Conservation (phyloP, 1,139 yeast species). For the Nakaseomyces bracarensis region DNA sequence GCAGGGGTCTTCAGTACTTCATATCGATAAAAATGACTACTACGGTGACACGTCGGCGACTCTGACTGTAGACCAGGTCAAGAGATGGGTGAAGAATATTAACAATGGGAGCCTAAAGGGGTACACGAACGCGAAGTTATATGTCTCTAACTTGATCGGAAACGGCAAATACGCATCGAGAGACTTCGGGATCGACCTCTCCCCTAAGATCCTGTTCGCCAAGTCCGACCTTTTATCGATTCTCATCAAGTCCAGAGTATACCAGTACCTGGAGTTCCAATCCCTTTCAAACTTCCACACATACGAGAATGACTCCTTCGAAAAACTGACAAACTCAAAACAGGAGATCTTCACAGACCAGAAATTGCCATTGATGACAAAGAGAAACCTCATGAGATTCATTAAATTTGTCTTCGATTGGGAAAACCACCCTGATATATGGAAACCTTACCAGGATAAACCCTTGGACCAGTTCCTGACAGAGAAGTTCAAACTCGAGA, state of each 20-base stretch:
- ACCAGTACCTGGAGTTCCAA: slow-evolving; percentile 86
- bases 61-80: slow-evolving; percentile 73
- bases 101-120: slow-evolving; percentile 34
- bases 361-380: slow-evolving; percentile 62
- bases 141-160: slow-evolving; percentile 55
- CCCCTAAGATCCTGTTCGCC: slow-evolving; percentile 86
- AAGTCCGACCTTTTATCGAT: slow-evolving; percentile 74
- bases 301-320: slow-evolving; percentile 82
- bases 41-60: slow-evolving; percentile 89
- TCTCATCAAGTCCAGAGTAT: slow-evolving; percentile 74
- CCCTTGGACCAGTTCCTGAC: slow-evolving; percentile 53
- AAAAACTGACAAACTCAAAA: slow-evolving; percentile 71
- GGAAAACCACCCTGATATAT: slow-evolving; percentile 45
- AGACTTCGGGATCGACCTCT: slow-evolving; percentile 79
- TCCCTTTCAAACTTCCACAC: slow-evolving; percentile 84
- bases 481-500: slow-evolving; percentile 59
- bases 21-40: slow-evolving; percentile 71
- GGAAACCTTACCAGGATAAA: slow-evolving; percentile 47
- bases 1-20: slow-evolving; percentile 90
- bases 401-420: slow-evolving; percentile 78
- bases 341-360: slow-evolving; percentile 93
- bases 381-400: slow-evolving; percentile 84
- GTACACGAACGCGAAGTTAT: slow-evolving; percentile 57
- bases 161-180: slow-evolving; percentile 36
- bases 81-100: slow-evolving; percentile 70